A percentile compares a stretch with the other conserved stretches of the same genome.
Evolutionary conservation across 1,139 yeast species (phyloP).

Genomic region (Debaryomyces coudertii): DNA sequence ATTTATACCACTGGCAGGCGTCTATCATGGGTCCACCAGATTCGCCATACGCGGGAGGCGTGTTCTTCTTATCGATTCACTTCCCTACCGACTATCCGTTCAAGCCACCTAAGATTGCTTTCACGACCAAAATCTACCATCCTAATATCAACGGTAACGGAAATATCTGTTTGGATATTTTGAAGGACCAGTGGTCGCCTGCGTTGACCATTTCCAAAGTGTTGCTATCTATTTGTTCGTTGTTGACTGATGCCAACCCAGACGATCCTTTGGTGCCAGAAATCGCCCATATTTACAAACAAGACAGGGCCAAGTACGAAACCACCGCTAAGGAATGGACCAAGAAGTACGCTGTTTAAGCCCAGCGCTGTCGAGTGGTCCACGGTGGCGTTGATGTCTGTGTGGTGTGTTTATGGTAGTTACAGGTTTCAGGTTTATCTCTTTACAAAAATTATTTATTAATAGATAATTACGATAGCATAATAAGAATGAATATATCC

Average conservation of each 20-base stretch:
- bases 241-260: conserved; percentile 96
- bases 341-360: conserved; percentile 89
- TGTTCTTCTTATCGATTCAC: conserved; percentile 85
- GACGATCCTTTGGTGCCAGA: conserved; percentile 99
- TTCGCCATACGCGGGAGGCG: conserved; percentile 93
- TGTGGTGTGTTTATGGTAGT: conserved; percentile 8
- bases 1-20: conserved; percentile 95
- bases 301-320: conserved; percentile 92
- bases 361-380: background rate
- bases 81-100: conserved; percentile 96
- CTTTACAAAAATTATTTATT: conserved; percentile 13
- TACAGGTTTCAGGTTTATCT: conserved; percentile 13
- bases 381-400: background rate
- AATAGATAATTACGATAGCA: conserved; percentile 17
- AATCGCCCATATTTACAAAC: conserved; percentile 95
- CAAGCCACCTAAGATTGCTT: conserved; percentile 91
- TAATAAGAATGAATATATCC: conserved; percentile 11
- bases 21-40: conserved; percentile 96
- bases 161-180: conserved; percentile 81
- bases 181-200: conserved; percentile 91
- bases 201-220: conserved; percentile 90
- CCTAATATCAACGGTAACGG: conserved; percentile 91
- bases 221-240: conserved; percentile 82
- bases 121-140: conserved; percentile 88
- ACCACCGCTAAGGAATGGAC: conserved; percentile 99